phyloP scores from a whole-genome alignment of 192 early-diverging fungal genomes.

The Linnemannia zychae region DNA sequence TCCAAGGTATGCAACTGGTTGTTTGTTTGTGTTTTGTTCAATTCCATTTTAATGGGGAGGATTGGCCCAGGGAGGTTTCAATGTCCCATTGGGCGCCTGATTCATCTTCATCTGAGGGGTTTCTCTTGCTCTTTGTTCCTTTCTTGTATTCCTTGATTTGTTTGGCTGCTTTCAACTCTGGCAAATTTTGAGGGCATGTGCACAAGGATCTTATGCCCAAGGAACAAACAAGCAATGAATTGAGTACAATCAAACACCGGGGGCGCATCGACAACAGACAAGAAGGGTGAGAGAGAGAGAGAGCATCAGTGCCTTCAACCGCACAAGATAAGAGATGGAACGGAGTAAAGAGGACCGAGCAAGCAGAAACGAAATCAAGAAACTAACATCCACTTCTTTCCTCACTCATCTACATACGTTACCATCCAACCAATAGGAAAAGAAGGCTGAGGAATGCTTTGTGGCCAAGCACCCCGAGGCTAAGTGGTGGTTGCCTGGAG shows the following conservation, averaged over 20 bases:
- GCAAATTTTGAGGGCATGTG: too few relatives aligned
- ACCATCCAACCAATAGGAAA: background rate
- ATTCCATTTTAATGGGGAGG: background rate
- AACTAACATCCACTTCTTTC: background rate
- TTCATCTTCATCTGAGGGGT: too few relatives aligned
- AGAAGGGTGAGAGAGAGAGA: too few relatives aligned
- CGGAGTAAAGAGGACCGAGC: background rate
- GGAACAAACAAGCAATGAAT: too few relatives aligned
- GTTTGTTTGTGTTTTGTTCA: background rate
- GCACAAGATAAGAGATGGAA: too few relatives aligned
- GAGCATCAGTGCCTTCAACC: too few relatives aligned
- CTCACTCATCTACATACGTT: background rate
- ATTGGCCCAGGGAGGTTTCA: background rate
- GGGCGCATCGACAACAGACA: too few relatives aligned
- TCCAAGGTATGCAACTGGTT: slow-evolving; percentile 17
- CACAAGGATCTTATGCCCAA: too few relatives aligned
- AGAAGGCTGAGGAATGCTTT: slow-evolving; percentile 54
- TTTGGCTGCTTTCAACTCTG: too few relatives aligned
- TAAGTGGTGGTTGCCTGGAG: slow-evolving; percentile 36
- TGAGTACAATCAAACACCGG: too few relatives aligned
- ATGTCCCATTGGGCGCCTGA: background rate
- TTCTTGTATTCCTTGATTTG: too few relatives aligned
- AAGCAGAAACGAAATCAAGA: background rate
- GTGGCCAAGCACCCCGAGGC: slow-evolving; percentile 59
- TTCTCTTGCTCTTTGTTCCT: too few relatives aligned